Percentiles rank a stretch among this genome's conserved stretches.
These are phyloP conservation scores for Nemania sp. DNA, from an alignment of 2,329 filamentous ascomycete species.

Conservation along the genomic window DNA sequence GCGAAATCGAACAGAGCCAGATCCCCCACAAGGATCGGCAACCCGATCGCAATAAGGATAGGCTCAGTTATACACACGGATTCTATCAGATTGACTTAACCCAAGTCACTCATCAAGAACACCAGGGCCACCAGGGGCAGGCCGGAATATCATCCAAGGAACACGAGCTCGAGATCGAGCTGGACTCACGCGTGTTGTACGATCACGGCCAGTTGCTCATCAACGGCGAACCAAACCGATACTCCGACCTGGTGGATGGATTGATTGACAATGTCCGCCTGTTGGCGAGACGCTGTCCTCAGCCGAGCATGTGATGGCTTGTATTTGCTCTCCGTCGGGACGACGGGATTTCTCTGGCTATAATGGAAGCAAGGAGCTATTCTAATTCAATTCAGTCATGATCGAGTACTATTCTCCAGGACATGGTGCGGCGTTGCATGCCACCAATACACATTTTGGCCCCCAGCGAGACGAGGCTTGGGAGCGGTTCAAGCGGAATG, in stretches of 20 bases:
- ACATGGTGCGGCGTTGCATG: no score
- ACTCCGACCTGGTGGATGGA: slow-evolving; percentile 69
- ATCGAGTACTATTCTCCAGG: neutral
- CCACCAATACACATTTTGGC: neutral
- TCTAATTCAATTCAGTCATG: neutral
- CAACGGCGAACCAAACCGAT: slow-evolving; percentile 58
- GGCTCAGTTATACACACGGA: slow-evolving; percentile 86
- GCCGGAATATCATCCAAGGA: slow-evolving; percentile 59
- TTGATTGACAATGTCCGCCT: slow-evolving; percentile 74
- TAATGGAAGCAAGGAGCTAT: neutral
- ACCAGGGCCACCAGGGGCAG: slow-evolving; percentile 42
- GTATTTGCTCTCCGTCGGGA: neutral
- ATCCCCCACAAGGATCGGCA: slow-evolving; percentile 44
- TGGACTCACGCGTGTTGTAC: slow-evolving; percentile 65
- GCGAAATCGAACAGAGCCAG: slow-evolving; percentile 53
- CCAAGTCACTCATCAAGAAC: slow-evolving; percentile 71
- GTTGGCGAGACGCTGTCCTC: slow-evolving; percentile 47
- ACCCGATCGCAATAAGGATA: slow-evolving; percentile 79
- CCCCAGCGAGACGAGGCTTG: no score
- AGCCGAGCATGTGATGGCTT: slow-evolving; percentile 12
- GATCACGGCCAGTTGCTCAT: slow-evolving; percentile 65
- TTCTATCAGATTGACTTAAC: slow-evolving; percentile 91
- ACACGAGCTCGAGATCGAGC: slow-evolving; percentile 80
- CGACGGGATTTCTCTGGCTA: neutral
- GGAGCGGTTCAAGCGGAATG: neutral